A percentile compares a stretch with the other conserved stretches of the same genome.
Evolutionary conservation across 768 basidiomycete genomes (phyloP).

Genomic region (Ramaria sp.): DNA sequence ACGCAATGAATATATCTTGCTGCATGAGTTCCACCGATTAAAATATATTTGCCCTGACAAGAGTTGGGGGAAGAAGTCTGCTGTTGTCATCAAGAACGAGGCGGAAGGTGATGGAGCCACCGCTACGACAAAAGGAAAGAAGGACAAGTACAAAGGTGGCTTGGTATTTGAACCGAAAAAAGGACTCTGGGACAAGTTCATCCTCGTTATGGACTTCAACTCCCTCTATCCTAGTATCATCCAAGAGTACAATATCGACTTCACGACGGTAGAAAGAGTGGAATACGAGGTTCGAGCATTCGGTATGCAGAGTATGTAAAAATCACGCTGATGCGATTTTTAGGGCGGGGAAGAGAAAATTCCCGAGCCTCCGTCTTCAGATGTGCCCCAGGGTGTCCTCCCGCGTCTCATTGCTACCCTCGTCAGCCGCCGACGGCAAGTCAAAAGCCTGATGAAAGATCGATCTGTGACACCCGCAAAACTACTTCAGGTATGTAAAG

Average conservation of each 20-base stretch:
- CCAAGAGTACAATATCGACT: constrained; percentile 99
- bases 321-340: constrained; percentile 18
- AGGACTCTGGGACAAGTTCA: constrained; percentile 91
- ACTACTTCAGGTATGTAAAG: constrained; percentile 60
- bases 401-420: constrained; percentile 96
- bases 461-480: constrained; percentile 59
- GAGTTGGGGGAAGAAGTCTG: constrained; percentile 65
- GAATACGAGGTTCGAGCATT: constrained; percentile 39
- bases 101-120: constrained; percentile 37
- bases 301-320: constrained; percentile 11
- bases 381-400: constrained; percentile 76
- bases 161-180: constrained; percentile 94
- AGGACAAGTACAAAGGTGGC: constrained; percentile 98
- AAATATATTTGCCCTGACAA: constrained; percentile 98
- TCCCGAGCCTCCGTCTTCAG: constrained; percentile 73
- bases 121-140: constrained; percentile 45
- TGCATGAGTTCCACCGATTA: constrained; percentile 93
- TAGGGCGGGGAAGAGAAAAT: constrained; percentile 70
- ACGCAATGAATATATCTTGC: constrained; percentile 96
- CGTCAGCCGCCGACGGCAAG: constrained; percentile 78
- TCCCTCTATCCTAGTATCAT: constrained; percentile 98
- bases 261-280: constrained; percentile 81
- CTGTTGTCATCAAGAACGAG: constrained; percentile 40
- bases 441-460: constrained; percentile 94
- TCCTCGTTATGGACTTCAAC: constrained; percentile 99